Base-by-base conservation (phyloP, 768 basidiomycete species). In the Rhizopogon vesiculosus region DNA sequence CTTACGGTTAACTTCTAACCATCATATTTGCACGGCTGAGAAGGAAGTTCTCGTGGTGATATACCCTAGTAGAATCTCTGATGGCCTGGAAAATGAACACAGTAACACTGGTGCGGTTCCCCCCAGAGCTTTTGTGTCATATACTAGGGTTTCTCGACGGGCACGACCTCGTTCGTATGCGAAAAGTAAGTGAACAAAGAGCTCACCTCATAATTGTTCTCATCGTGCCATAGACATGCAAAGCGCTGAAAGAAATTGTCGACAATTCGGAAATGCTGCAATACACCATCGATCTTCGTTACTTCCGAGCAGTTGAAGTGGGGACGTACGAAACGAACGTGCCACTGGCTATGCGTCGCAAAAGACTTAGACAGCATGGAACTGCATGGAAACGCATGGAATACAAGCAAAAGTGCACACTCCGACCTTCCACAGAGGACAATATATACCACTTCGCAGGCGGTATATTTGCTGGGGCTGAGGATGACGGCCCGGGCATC, bases 211-310 rank as follows among this genome's bases (percentile, higher is more conserved):
- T 7, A 25, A 25, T 25, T 25, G 3, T 12, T 7, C 40, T n/a
- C 16, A 45, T 5, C 15, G 3, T 3, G 40, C 25, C 44, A 33
- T 61, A 81, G 80, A 69, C 74, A 39, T 68, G 74, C 49, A 74
- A 72, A 66, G 62, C 67, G 46, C 66, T 80, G 45, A 62, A 64
- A 31, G 71, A 62, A 51, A 4, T 5, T 25, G 68, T 82, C 31
- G 53, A 54, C 35, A 62, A 73, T 28, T 81, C 80, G 0, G 79
- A 80, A 19, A 70, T 69, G 72, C 31, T 31, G 9, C 31, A 82
- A 42, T 78, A 82, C 61, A 71, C 65, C n/a, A 73, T 83, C 45
- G 79, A 0, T 53, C 74, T 84, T 3, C 71, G 63, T 22, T 80
- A 74, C 59, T 69, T 73, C 59, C 75, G 75, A 29, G 75, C 81